A percentile compares a stretch with the other conserved stretches of the same genome.
Conservation (phyloP, 257 asterid genomes). For the Cynanchum wilfordii region DNA sequence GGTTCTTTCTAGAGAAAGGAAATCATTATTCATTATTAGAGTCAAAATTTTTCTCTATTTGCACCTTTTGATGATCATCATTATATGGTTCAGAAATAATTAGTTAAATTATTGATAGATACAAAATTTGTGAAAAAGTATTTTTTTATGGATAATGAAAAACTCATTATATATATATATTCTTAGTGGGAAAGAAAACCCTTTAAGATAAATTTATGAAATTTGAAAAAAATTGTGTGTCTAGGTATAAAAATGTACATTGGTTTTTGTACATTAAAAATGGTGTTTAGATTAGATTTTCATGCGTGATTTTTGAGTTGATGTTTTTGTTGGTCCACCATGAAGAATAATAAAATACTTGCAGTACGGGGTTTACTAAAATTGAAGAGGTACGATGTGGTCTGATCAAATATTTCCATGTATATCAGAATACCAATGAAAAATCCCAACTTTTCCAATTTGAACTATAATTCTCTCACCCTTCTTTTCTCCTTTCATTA, state of each 20-base stretch:
- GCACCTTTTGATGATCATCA: neutral
- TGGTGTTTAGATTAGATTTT: neutral
- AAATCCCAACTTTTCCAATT: too few species aligned
- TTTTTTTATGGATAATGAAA: too few species aligned
- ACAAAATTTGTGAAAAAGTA: too few species aligned
- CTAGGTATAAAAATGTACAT: neutral
- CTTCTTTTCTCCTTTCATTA: too few species aligned
- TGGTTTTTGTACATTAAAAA: neutral
- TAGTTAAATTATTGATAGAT: too few species aligned
- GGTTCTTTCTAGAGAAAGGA: neutral
- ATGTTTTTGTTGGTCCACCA: neutral
- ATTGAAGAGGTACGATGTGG: conserved; percentile 12
- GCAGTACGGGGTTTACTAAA: neutral
- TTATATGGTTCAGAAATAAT: neutral
- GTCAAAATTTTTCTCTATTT: neutral
- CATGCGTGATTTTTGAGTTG: neutral
- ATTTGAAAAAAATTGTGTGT: neutral
- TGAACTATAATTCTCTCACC: too few species aligned
- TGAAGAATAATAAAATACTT: neutral
- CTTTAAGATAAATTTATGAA: too few species aligned
- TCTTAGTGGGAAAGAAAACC: neutral
- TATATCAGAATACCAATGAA: neutral
- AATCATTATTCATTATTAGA: neutral
- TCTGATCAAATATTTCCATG: neutral
- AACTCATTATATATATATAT: too few species aligned